A percentile compares a stretch with the other conserved stretches of the same genome.
Evolutionary conservation across 73 alveolate species (phyloP).

Genomic region (Paramecium tetraurelia): DNA sequence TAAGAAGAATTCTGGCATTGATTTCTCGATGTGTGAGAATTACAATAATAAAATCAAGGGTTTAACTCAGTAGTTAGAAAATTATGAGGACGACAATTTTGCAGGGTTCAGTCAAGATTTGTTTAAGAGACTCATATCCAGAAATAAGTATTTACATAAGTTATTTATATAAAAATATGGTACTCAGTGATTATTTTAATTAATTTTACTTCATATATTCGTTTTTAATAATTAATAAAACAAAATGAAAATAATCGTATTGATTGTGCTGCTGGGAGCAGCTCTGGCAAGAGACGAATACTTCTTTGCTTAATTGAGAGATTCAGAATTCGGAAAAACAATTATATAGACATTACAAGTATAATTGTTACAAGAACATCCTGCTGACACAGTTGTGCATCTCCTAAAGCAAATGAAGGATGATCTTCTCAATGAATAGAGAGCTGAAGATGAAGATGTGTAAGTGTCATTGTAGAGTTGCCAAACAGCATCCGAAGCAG

Average conservation of each 20-base stretch:
- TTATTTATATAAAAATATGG: not conserved
- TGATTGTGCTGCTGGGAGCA: not conserved
- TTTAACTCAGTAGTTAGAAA: not conserved
- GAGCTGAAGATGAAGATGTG: slow-evolving; percentile 49
- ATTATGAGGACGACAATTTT: not conserved
- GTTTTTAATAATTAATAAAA: not conserved
- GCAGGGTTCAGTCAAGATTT: not conserved
- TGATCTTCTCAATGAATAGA: slow-evolving; percentile 8
- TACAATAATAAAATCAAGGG: not conserved
- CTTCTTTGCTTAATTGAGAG: slow-evolving; percentile 31
- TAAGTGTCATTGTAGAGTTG: not conserved
- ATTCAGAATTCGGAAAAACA: slow-evolving; percentile 50
- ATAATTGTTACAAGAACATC: not conserved
- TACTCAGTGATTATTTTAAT: not conserved
- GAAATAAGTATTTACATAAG: not conserved
- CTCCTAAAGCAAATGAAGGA: slow-evolving; percentile 29
- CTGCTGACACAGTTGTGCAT: slow-evolving; percentile 48
- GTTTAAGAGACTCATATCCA: not conserved
- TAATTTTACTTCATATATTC: not conserved
- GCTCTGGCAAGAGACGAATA: slow-evolving; percentile 28
- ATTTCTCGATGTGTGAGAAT: not conserved
- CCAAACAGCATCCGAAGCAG: not conserved
- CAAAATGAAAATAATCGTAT: not conserved
- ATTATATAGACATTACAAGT: slow-evolving; percentile 7
- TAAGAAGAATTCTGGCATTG: not conserved